Evolutionary conservation across 1,284 basidiomycete genomes (phyloP), one percentile per base, ranked within the genome.

Genomic region (Naganishia sp.): DNA sequence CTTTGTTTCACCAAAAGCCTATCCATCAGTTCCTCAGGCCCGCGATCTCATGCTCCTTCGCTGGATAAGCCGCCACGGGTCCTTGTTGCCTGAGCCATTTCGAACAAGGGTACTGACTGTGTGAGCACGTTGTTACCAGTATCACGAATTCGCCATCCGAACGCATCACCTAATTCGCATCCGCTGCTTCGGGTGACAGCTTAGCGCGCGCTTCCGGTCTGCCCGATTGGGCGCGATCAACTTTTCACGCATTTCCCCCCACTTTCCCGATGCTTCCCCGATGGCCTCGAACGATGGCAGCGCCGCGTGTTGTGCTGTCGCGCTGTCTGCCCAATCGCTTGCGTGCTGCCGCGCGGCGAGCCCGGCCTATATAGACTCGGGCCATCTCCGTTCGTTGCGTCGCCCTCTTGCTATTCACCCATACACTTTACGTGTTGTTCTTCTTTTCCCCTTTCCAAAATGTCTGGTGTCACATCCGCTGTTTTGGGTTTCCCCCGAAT

Each of bases 401-500:
- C n/a, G 35, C 39, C 41, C 25, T 31, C n/a, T 58, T 39, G 42
- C 65, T 63, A 46, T 52, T 62, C 67, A 65, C 35, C 61, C 25
- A 63, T 68, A 46, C 61, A 67, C 70, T 51, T 61, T 51, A 23
- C 6, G 21, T 39, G 39, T 25, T 61, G 17, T 61, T 42, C 35
- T 66, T 60, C 46, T 56, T 45, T 63, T 63, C 53, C 53, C 64
- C 39, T 56, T 65, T 67, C 43, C 71, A 77, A 72, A 73, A 79
- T 77, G 74, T 41, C 58, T 61, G 58, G 58, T 72, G 72, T 74
- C 72, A 72, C 78, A 66, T 94, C 92, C 73, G 91, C 90, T 77
- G 90, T 94, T 75, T 89, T 98, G 77, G 96, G 96, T 78, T 98
- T 94, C 84, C 95, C 95, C 77, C 91, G 95, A 77, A 96, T 99